phyloP scores from a whole-genome alignment of 306 rosid genomes.

The Lathyrus oleraceus region DNA sequence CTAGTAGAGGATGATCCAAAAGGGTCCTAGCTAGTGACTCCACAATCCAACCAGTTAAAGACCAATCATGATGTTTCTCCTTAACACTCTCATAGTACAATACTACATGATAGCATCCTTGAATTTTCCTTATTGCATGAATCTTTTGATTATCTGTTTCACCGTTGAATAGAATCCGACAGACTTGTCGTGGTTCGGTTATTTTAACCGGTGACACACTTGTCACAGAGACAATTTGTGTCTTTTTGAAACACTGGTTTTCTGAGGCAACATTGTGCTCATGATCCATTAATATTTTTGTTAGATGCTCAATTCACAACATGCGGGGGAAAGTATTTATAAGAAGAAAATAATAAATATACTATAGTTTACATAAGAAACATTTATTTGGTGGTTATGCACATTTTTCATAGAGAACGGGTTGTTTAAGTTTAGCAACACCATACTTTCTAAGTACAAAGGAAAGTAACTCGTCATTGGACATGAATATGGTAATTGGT shows the following conservation, averaged over 20 bases:
- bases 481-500: not conserved
- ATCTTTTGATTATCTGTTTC: not conserved
- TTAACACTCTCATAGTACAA: conserved; percentile 39
- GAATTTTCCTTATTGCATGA: not conserved
- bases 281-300: conserved; percentile 2
- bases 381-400: not conserved
- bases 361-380: not conserved
- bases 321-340: not conserved
- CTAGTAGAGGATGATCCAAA: conserved; percentile 48
- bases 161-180: conserved; percentile 29
- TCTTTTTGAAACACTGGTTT: conserved; percentile 1
- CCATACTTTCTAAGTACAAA: not conserved
- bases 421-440: not conserved
- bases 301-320: not conserved
- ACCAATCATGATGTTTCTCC: conserved; percentile 38
- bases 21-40: conserved; percentile 55
- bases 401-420: not conserved
- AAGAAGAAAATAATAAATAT: not conserved
- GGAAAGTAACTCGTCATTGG: not conserved
- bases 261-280: conserved; percentile 2
- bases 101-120: conserved; percentile 47
- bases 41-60: conserved; percentile 53
- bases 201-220: conserved; percentile 42
- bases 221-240: conserved; percentile 43
- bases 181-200: conserved; percentile 40